phyloP scores from a whole-genome alignment of 139 green algal genomes.

The Volvox africanus region DNA sequence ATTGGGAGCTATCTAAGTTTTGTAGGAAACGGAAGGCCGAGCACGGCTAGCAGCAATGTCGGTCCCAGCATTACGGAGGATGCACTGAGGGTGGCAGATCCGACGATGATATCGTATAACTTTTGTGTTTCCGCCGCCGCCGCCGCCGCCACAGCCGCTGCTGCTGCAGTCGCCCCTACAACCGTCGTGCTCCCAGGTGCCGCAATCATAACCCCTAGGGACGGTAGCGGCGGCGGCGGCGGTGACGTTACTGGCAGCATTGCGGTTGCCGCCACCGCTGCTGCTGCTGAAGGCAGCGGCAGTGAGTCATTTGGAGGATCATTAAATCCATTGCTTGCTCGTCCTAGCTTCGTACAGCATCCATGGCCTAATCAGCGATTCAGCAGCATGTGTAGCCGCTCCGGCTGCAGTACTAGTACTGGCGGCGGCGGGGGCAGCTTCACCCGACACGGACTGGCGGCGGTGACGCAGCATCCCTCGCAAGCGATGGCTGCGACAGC shows the following conservation, averaged over 20 bases:
- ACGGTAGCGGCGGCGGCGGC: no score
- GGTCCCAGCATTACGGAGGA: no score
- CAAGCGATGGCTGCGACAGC: neutral
- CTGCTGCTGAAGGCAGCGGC: neutral
- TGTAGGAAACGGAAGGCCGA: neutral
- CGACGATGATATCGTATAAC: no score
- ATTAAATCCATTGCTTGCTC: neutral
- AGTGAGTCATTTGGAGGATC: neutral
- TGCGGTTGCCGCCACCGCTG: neutral
- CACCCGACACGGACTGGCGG: neutral
- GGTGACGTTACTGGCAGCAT: neutral
- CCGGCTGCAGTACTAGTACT: neutral
- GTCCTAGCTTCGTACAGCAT: neutral
- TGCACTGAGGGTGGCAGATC: no score
- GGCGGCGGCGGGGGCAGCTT: constrained; percentile 5
- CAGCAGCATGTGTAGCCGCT: neutral
- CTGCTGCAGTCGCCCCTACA: neutral
- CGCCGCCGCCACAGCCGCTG: neutral
- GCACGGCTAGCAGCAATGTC: neutral
- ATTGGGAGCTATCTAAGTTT: neutral
- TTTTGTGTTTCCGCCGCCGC: neutral
- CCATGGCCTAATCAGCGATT: neutral
- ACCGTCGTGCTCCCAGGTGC: no score
- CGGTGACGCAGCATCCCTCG: neutral
- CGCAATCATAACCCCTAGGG: no score